Evolutionary conservation across 2,329 filamentous ascomycete genomes (phyloP).

Genomic region (Metarhizium sp.): DNA sequence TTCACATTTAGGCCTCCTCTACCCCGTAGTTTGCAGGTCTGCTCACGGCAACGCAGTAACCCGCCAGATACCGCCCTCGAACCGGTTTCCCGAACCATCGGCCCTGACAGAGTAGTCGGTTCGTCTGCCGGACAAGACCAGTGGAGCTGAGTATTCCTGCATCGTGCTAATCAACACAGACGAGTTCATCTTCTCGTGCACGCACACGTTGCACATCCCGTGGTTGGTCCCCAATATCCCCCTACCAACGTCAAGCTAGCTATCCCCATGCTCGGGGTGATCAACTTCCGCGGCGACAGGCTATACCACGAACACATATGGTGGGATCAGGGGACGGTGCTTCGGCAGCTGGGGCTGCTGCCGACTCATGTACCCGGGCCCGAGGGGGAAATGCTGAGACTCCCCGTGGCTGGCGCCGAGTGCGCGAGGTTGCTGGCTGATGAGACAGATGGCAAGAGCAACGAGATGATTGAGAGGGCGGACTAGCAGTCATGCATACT

Average conservation of each 20-base stretch:
- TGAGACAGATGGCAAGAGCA: conserved; percentile 7
- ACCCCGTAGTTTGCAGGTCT: background rate
- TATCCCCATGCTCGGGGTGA: conserved; percentile 51
- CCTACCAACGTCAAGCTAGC: conserved; percentile 41
- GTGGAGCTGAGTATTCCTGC: background rate
- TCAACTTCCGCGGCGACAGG: conserved; percentile 51
- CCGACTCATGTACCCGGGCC: conserved; percentile 36
- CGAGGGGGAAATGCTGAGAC: conserved; percentile 9
- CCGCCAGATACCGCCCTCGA: conserved; percentile 55
- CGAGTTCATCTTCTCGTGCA: conserved; percentile 56
- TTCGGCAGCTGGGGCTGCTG: conserved; percentile 46
- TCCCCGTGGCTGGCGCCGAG: conserved; percentile 9
- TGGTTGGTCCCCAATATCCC: conserved; percentile 36
- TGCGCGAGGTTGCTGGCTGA: conserved; percentile 7
- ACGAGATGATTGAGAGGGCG: conserved; percentile 14
- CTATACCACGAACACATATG: conserved; percentile 56
- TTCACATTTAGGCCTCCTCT: background rate
- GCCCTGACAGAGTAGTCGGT: conserved; percentile 54
- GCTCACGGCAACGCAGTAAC: conserved; percentile 35
- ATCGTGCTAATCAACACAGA: conserved; percentile 25
- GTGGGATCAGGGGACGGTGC: conserved; percentile 56
- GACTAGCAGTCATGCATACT: background rate
- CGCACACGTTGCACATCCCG: conserved; percentile 29
- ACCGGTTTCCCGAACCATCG: conserved; percentile 59
- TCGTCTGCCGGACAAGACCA: background rate